Percentiles rank a stretch among this genome's conserved stretches.
These are phyloP conservation scores for Stylosanthes scabra DNA, from an alignment of 331 rosid genomes.

Conservation along the genomic window DNA sequence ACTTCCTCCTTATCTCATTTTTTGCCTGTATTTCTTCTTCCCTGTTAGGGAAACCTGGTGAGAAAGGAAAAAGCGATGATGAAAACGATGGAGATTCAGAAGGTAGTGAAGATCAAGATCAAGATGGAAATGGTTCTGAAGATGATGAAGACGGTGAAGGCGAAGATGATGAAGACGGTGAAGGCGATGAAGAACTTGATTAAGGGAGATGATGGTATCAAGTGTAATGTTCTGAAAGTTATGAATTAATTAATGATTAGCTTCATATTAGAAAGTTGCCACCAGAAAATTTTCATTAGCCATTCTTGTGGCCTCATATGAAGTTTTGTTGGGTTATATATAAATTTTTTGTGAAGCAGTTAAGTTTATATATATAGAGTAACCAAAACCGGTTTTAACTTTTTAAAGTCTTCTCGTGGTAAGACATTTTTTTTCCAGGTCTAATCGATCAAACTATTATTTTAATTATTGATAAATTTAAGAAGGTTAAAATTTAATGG, in stretches of 20 bases:
- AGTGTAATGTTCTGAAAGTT: neutral
- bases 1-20: neutral
- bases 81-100: conserved; percentile 38
- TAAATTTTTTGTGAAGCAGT: neutral
- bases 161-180: no score
- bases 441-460: no score
- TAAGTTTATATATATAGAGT: conserved; percentile 16
- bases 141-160: conserved; percentile 38
- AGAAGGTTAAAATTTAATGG: no score
- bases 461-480: no score
- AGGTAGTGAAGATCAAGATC: conserved; percentile 40
- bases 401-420: no score
- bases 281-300: conserved; percentile 28
- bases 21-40: neutral
- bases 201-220: conserved; percentile 14
- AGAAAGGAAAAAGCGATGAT: conserved; percentile 53
- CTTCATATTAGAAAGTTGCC: conserved; percentile 17
- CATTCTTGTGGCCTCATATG: conserved; percentile 32
- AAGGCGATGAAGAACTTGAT: conserved; percentile 36
- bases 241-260: neutral
- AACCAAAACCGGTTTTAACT: no score
- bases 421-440: neutral
- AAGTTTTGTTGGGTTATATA: conserved; percentile 12
- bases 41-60: conserved; percentile 35
- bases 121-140: conserved; percentile 42